Evolutionary conservation across 805 yeast genomes (phyloP), one percentile per base, ranked within the genome.

Genomic region (Zygoascus tannicola): DNA sequence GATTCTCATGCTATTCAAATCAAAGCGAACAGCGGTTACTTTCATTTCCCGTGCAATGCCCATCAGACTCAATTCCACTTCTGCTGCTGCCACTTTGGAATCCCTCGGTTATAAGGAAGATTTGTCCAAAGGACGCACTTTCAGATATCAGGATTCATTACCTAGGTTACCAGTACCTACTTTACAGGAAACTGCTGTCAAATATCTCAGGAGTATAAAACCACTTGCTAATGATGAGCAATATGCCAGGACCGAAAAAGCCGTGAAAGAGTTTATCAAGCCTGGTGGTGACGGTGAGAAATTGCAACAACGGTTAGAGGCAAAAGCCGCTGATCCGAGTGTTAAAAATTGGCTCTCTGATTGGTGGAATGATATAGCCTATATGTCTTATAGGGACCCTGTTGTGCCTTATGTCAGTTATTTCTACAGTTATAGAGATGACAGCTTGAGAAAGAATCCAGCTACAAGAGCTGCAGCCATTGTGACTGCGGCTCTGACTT

Each of bases 281-380:
- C 66, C 78, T 22, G 76, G 78, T 32, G 86, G 85, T 5, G 68
- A 69, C 37, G 86, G 92, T 15, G 78, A 76, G 43, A 66, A 60
- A 26, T 73, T 90, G 49, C 97, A 90, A 60, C 51, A 68, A 45
- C 73, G 88, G 48, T 71, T 90, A 43, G 57, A 63, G 32, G 66
- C 71, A 21, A 76, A 77, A 52, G 80, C 90, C 22, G 54, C 65
- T 23, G 72, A 64, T 42, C 75, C 76, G 49, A 65, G 57, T 43
- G 69, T 66, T 45, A 80, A 86, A 59, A 90, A 90, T 63, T 90
- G 98, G 98, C 71, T 90, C 56, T 75, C 83, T 38, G 81, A 76
- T 48, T 86, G 81, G 73, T 90, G 98, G 98, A 95, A 90, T 63
- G 82, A 84, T 56, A 85, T 83, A 53, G 95, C 96, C 18, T 90